phyloP scores from a whole-genome alignment of 345 rosid species.

The Triadica sebifera region DNA sequence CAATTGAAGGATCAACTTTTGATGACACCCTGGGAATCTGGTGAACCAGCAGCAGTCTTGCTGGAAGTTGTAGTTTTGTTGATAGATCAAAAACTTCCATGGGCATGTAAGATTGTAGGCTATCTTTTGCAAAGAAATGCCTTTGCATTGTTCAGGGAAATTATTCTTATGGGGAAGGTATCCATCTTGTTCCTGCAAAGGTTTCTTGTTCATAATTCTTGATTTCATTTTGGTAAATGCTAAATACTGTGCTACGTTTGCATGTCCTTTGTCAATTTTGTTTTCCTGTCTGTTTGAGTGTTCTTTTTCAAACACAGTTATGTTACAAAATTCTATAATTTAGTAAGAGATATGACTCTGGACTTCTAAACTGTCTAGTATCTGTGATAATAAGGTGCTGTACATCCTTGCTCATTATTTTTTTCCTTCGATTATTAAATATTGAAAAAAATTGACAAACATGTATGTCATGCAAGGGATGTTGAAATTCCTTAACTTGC shows the following conservation, averaged over 20 bases:
- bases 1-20: constrained; percentile 58
- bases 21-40: constrained; percentile 41
- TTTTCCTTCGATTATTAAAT: too few relatives aligned
- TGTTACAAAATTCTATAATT: not conserved
- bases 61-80: constrained; percentile 63
- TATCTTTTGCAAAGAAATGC: constrained; percentile 57
- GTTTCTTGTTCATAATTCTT: not conserved
- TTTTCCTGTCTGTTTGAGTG: not conserved
- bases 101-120: constrained; percentile 75
- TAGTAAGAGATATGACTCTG: too few relatives aligned
- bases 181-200: constrained; percentile 16
- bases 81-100: constrained; percentile 79
- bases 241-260: too few relatives aligned
- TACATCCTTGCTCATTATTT: too few relatives aligned
- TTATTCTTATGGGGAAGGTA: constrained; percentile 66
- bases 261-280: not conserved
- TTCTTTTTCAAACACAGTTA: not conserved
- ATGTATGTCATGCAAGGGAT: not conserved
- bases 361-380: too few relatives aligned
- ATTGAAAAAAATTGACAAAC: not conserved
- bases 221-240: not conserved
- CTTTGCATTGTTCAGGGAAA: constrained; percentile 59
- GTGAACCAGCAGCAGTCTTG: constrained; percentile 47
- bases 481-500: not conserved
- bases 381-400: too few relatives aligned